Conservation (phyloP, 192 early-diverging fungal genomes). For the Geranomyces variabilis region DNA sequence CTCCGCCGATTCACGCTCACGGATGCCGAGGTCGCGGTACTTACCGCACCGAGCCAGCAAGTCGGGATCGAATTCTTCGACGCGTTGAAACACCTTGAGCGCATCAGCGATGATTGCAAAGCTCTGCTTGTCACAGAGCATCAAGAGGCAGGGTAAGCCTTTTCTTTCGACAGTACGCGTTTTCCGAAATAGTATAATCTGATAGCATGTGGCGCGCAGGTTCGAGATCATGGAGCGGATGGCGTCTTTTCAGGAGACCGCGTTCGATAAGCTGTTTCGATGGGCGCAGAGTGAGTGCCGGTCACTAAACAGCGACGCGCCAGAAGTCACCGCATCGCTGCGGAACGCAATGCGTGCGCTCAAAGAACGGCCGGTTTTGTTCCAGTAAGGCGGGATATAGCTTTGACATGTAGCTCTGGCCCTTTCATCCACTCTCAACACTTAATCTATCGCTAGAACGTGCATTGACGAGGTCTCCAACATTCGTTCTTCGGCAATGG, state of each 20-base stretch:
- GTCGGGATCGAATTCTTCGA: slow-evolving; percentile 72
- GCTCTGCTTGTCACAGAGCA: slow-evolving; percentile 72
- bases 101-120: slow-evolving; percentile 75
- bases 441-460: slow-evolving; percentile 43
- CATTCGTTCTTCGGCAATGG: slow-evolving; percentile 67
- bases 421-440: background rate
- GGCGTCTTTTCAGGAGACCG: slow-evolving; percentile 69
- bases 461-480: slow-evolving; percentile 75
- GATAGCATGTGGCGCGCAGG: slow-evolving; percentile 22
- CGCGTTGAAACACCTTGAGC: slow-evolving; percentile 65
- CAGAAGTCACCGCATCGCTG: slow-evolving; percentile 68
- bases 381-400: slow-evolving; percentile 67
- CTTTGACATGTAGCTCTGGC: slow-evolving; percentile 2
- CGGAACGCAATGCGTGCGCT: slow-evolving; percentile 69
- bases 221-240: slow-evolving; percentile 80
- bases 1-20: slow-evolving; percentile 71
- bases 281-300: slow-evolving; percentile 76
- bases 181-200: too few relatives aligned
- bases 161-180: background rate
- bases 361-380: slow-evolving; percentile 71
- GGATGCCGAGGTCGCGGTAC: slow-evolving; percentile 63
- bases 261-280: slow-evolving; percentile 73
- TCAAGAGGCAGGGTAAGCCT: slow-evolving; percentile 71
- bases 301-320: slow-evolving; percentile 65
- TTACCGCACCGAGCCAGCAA: slow-evolving; percentile 55